Base-by-base conservation (phyloP, 1,284 basidiomycete genomes). In the Ceratobasidium sp. region DNA sequence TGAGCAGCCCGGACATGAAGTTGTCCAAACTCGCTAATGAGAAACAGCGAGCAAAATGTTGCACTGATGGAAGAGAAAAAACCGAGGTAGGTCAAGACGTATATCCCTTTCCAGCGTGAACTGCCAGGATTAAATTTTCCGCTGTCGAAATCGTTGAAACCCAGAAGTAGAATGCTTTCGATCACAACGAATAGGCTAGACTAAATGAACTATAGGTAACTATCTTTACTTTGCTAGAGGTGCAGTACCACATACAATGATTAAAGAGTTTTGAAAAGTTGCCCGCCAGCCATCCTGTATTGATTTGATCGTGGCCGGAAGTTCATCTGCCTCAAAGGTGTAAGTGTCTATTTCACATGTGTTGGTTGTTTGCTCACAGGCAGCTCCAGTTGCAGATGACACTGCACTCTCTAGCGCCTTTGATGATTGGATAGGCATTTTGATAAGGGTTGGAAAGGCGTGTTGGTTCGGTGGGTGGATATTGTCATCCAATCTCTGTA, bases 231-330 rank as follows among this genome's bases (percentile, higher is more conserved):
- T 42, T 33, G 33, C 33, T 23, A 20, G 46, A 48, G 38, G 40
- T 40, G 42, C 10, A 2, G 12, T 9, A 7, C 17, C 5, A 20
- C 70, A 17, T 40, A 74, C 70, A n/a, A 74, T 64, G n/a, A 64
- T 40, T 10, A 46, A 61, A 2, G 70, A 52, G 46, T 59, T 74
- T 26, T 74, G 70, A 20, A 74, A 74, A 2, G 70, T 74, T 28
- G 44, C 46, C n/a, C 46, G 46, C 70, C 70, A 74, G 12, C 70
- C 70, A 17, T 59, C 26, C 33, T 74, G 70, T 40, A 74, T 64
- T 17, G 70, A 74, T 33, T 64, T 74, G 26, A 74, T 74, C 1
- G 70, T 74, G 5, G 70, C 56, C 23, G 70, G 70, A 40, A 74
- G 59, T 15, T 74, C 70, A 40, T 74, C 70, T 74, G 42, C 52